phyloP scores from a whole-genome alignment of 495 filamentous ascomycete genomes.

The Daldinia bambusicola region DNA sequence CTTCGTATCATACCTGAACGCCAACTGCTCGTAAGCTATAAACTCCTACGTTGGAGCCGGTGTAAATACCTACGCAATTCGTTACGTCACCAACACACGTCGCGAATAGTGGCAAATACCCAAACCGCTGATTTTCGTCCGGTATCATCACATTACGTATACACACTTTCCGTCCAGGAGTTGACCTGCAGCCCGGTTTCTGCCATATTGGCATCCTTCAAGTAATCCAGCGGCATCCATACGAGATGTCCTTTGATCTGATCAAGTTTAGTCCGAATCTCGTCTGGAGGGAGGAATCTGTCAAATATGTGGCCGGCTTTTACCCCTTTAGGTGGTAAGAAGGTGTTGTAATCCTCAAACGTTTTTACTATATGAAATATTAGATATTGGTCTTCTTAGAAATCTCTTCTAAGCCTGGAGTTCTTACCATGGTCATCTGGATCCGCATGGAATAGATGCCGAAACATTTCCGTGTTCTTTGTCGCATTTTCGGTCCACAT shows the following conservation, averaged over 20 bases:
- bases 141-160: constrained; percentile 49
- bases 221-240: constrained; percentile 92
- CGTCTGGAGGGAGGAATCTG: constrained; percentile 71
- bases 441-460: constrained; percentile 90
- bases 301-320: constrained; percentile 89
- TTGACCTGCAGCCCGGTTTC: constrained; percentile 76
- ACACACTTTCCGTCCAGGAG: constrained; percentile 61
- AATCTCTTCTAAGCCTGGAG: not conserved
- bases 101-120: not conserved
- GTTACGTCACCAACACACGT: not conserved
- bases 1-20: not conserved
- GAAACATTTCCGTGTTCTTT: constrained; percentile 83
- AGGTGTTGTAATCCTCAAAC: constrained; percentile 88
- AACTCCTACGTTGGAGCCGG: not conserved
- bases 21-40: not conserved
- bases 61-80: not conserved
- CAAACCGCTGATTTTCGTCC: not conserved
- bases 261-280: constrained; percentile 79
- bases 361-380: constrained; percentile 68
- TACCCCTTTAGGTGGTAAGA: constrained; percentile 71
- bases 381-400: not conserved
- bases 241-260: constrained; percentile 89
- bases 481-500: constrained; percentile 82
- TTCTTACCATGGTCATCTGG: constrained; percentile 81
- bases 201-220: constrained; percentile 87